Conservation (phyloP, 1,284 basidiomycete species). For the Irpex sp. region DNA sequence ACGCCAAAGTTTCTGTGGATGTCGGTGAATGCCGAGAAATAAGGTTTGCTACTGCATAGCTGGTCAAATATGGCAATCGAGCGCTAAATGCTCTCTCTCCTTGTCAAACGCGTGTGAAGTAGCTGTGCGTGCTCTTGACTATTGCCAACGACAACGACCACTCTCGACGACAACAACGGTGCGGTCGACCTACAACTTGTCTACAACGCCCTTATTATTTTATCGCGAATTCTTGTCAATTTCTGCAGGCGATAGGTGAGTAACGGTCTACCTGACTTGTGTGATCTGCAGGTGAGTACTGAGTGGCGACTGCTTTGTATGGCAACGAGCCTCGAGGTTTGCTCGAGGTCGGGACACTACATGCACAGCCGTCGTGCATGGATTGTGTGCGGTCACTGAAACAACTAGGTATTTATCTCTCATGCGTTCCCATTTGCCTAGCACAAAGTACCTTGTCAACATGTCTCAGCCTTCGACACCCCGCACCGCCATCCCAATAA, state of each 20-base stretch:
- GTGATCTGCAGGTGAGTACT: background rate
- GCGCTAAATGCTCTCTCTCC: background rate
- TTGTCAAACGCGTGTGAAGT: background rate
- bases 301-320: background rate
- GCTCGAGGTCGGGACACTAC: background rate
- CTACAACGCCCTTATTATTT: background rate
- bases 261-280: no score
- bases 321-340: background rate
- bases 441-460: background rate
- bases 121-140: background rate
- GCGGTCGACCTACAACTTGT: background rate
- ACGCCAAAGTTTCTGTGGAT: conserved; percentile 21
- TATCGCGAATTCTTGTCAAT: background rate
- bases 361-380: background rate
- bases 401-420: background rate
- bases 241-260: background rate
- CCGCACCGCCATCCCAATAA: conserved; percentile 8
- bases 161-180: background rate
- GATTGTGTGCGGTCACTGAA: background rate
- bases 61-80: conserved; percentile 2
- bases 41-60: conserved; percentile 24
- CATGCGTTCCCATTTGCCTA: background rate
- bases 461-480: conserved; percentile 8
- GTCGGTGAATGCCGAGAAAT: conserved; percentile 18
- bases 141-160: background rate